Conservation (phyloP, 164 flowering plant species). For the Vitis cinerea region DNA sequence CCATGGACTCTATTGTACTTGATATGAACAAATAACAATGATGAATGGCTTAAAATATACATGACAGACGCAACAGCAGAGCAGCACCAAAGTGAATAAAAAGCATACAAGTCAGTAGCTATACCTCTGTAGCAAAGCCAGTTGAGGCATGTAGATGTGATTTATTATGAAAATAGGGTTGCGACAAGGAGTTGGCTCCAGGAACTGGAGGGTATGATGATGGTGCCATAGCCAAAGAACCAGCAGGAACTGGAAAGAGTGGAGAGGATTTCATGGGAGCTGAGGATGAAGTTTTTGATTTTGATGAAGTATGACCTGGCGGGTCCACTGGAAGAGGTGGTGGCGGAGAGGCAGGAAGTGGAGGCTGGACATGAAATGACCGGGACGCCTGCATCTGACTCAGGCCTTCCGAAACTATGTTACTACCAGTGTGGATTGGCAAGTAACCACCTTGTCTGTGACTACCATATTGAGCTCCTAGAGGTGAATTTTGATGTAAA, state of each 20-base stretch:
- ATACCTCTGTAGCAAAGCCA: constrained; percentile 35
- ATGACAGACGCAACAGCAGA: not conserved
- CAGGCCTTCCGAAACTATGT: constrained; percentile 13
- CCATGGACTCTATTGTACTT: no score
- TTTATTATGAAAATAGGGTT: constrained; percentile 22
- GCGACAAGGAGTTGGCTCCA: constrained; percentile 22
- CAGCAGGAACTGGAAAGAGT: constrained; percentile 34
- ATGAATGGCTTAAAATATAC: not conserved
- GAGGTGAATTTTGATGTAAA: constrained; percentile 15
- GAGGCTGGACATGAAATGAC: constrained; percentile 38
- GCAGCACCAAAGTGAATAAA: no score
- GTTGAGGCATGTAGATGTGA: constrained; percentile 22
- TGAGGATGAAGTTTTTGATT: constrained; percentile 28
- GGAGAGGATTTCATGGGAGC: constrained; percentile 30
- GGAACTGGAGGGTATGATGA: constrained; percentile 22
- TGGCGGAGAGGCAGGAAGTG: constrained; percentile 64
- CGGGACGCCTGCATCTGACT: constrained; percentile 25
- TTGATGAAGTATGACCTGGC: constrained; percentile 28
- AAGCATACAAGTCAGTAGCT: not conserved
- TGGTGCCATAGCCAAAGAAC: constrained; percentile 29
- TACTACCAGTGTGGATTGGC: constrained; percentile 12
- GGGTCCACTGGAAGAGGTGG: constrained; percentile 60
- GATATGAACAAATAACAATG: not conserved
- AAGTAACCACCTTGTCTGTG: constrained; percentile 27
- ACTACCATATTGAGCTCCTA: constrained; percentile 16